Base-by-base conservation (phyloP, 2,329 filamentous ascomycete genomes). In the Cladosporium velox region DNA sequence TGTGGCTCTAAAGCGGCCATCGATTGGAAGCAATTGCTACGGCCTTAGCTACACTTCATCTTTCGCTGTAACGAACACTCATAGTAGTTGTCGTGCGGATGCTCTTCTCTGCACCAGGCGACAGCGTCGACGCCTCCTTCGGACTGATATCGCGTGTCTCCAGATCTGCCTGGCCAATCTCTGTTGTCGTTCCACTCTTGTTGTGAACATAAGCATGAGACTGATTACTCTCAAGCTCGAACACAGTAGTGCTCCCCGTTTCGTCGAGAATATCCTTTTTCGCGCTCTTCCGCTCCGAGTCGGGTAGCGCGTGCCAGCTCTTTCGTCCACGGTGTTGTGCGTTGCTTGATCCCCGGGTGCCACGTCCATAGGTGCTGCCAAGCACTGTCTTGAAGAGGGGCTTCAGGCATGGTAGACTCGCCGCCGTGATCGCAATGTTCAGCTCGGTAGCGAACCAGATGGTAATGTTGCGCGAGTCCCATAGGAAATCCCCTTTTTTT, bases 351-450 rank as follows among this genome's bases (percentile, higher is more conserved):
- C 38, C 38, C 3, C 26, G 28, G 15, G 38, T 44, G 26, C 58
- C 58, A 15, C 35, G 44, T n/a, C 26, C 58, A 3, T 60, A 60
- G 18, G 38, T 60, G 41, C 58, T 60, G 41, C 18, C 38, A 15
- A 60, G n/a, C 4, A 60, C 38, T 15, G 26, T 28, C 38, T 60
- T 65, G 67, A 68, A 68, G 3, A 71, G 66, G 1, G 69, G 69
- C 54, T 67, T 67, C 3, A 71, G 52, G 2, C 67, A 60, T 2
- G 69, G 69, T 5, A 70, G 57, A 14, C 68, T 67, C 14, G 69
- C 68, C 28, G 67, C 67, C 8, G 67, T 69, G 47, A 71, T 68
- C 24, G 67, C 69, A 24, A 71, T 82, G 26, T 71, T 71, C 30
- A 71, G 64, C 59, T 71, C 69, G 12, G 70, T 62, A 1, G 67